Percentiles rank a stretch among this genome's conserved stretches.
phyloP scores from a whole-genome alignment of 208 protist genomes.

The Crithidia sp. region DNA sequence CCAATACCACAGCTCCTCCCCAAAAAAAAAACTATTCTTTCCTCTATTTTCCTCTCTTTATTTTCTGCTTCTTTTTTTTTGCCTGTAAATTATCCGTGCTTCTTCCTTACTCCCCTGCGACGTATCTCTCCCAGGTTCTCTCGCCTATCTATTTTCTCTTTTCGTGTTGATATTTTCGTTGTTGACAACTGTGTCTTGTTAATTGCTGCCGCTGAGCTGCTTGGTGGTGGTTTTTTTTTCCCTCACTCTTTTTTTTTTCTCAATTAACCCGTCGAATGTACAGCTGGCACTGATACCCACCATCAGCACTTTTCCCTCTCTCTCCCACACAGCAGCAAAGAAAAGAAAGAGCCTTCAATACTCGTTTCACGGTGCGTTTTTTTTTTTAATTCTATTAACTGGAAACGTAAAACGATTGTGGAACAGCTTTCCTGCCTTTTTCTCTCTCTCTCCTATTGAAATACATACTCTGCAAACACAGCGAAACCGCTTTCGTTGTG shows the following conservation, averaged over 20 bases:
- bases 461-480: too few species aligned
- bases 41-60: not conserved
- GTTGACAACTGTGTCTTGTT: not conserved
- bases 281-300: not conserved
- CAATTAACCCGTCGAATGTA: not conserved
- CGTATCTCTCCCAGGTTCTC: not conserved
- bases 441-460: too few species aligned
- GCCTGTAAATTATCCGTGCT: not conserved
- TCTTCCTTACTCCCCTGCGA: not conserved
- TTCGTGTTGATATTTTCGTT: not conserved
- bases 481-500: too few species aligned
- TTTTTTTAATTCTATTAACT: too few species aligned
- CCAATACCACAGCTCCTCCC: too few species aligned
- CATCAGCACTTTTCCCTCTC: too few species aligned
- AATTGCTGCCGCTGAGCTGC: not conserved
- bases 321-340: too few species aligned
- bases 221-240: constrained; percentile 1
- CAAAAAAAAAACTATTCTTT: not conserved
- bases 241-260: not conserved
- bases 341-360: too few species aligned
- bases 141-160: not conserved
- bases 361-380: too few species aligned
- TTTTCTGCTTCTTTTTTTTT: not conserved
- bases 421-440: too few species aligned
- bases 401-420: too few species aligned